A percentile compares a stretch with the other conserved stretches of the same genome.
Evolutionary conservation across 768 basidiomycete species (phyloP).

Genomic region (Lanmaoa pseudosensibilis): DNA sequence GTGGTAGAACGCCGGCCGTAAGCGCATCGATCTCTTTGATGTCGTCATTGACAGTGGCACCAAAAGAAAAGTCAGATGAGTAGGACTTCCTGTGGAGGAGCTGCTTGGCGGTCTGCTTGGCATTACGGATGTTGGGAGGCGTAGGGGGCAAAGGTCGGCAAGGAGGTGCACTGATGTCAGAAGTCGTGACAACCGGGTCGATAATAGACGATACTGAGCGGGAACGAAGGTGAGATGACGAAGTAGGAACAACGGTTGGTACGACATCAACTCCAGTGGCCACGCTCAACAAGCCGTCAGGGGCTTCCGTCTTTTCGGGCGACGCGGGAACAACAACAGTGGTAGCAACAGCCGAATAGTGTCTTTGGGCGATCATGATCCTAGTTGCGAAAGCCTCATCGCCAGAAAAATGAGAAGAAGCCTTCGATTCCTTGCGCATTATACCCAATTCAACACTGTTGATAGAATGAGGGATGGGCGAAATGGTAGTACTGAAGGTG

Average conservation of each 20-base stretch:
- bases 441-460: constrained; percentile 58
- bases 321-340: constrained; percentile 57
- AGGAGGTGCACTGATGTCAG: constrained; percentile 52
- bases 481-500: constrained; percentile 43
- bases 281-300: constrained; percentile 19
- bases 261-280: constrained; percentile 36
- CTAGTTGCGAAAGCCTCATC: constrained; percentile 51
- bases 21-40: constrained; percentile 70
- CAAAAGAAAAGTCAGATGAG: constrained; percentile 65
- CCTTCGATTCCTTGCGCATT: constrained; percentile 51
- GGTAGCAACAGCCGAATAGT: constrained; percentile 69
- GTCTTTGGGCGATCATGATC: constrained; percentile 73
- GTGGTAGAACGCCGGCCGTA: constrained; percentile 65
- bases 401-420: constrained; percentile 49
- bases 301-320: constrained; percentile 36
- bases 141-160: constrained; percentile 72
- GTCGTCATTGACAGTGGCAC: constrained; percentile 47
- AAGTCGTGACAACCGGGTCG: constrained; percentile 29
- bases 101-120: constrained; percentile 46
- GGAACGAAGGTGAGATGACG: constrained; percentile 53
- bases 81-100: constrained; percentile 61
- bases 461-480: constrained; percentile 55
- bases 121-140: constrained; percentile 63
- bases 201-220: constrained; percentile 57
- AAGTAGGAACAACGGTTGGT: constrained; percentile 24